Percentiles rank a stretch among this genome's conserved stretches.
Conservation (phyloP, 139 green algal species). For the Micractinium conductrix region DNA sequence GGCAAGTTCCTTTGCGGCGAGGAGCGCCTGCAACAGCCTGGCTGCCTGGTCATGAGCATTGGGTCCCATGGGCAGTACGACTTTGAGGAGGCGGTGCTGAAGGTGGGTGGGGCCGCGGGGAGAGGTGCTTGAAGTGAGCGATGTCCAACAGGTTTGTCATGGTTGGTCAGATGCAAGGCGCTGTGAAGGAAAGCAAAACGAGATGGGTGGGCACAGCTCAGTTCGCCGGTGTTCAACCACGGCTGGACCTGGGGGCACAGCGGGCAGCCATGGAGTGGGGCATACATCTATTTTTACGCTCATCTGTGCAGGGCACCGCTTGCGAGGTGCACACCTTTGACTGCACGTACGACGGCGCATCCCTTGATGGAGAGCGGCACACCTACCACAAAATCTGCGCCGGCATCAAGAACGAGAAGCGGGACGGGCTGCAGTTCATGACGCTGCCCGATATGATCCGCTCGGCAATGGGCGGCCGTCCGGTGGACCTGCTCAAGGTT, state of each 20-base stretch:
- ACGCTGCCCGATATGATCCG: not conserved
- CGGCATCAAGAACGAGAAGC: not conserved
- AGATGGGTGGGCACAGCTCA: no score
- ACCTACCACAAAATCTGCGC: conserved; percentile 6
- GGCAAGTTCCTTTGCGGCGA: not conserved
- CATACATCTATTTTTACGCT: no score
- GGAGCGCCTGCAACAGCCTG: not conserved
- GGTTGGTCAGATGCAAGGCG: no score
- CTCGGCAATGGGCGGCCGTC: not conserved
- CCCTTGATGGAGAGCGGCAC: not conserved
- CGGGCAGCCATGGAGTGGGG: not conserved
- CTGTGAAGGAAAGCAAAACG: no score
- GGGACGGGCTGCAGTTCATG: not conserved
- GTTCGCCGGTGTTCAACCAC: no score
- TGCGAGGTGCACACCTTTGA: conserved; percentile 20
- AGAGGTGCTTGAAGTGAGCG: not conserved
- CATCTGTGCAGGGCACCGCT: not conserved
- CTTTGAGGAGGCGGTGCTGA: conserved; percentile 6
- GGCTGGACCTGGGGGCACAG: not conserved
- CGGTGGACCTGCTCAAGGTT: not conserved
- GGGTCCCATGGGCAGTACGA: not conserved
- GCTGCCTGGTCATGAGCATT: not conserved
- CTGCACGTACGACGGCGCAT: not conserved
- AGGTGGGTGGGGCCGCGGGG: not conserved
- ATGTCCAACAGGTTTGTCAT: no score